Conservation (phyloP, 2,329 filamentous ascomycete species). For the Gaeumannomyces sp. region DNA sequence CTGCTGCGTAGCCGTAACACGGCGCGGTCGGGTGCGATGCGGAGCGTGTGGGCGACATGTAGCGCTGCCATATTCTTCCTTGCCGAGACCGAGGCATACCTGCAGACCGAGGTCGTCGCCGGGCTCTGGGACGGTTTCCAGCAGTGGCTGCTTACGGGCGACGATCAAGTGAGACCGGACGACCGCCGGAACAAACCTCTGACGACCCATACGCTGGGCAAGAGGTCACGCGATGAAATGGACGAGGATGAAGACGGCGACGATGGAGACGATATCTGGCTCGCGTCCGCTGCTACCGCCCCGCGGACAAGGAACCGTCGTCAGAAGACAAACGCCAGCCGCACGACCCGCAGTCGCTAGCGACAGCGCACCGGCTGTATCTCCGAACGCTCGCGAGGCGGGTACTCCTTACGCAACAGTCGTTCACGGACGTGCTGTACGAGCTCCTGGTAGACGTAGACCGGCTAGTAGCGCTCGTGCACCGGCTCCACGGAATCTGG, state of each 20-base stretch:
- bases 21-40: constrained; percentile 59
- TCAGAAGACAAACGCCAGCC: constrained; percentile 23
- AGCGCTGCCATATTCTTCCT: constrained; percentile 85
- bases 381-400: constrained; percentile 61
- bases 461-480: constrained; percentile 69
- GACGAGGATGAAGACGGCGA: constrained; percentile 17
- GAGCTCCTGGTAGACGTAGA: constrained; percentile 69
- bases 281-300: constrained; percentile 20
- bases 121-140: constrained; percentile 77
- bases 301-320: constrained; percentile 10
- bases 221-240: constrained; percentile 3
- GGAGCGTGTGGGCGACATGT: constrained; percentile 83
- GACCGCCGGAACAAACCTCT: background rate
- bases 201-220: background rate
- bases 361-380: constrained; percentile 72
- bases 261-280: constrained; percentile 36
- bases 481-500: constrained; percentile 71
- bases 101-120: constrained; percentile 83
- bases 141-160: constrained; percentile 57
- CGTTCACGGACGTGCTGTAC: constrained; percentile 61
- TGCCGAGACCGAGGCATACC: constrained; percentile 78
- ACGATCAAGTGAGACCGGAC: constrained; percentile 13
- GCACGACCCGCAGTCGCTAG: constrained; percentile 80
- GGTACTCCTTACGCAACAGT: constrained; percentile 57
- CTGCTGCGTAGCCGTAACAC: constrained; percentile 59